Evolutionary conservation across 1,139 yeast genomes (phyloP), one percentile per base, ranked within the genome.

Genomic region (Pneumocystis murina): DNA sequence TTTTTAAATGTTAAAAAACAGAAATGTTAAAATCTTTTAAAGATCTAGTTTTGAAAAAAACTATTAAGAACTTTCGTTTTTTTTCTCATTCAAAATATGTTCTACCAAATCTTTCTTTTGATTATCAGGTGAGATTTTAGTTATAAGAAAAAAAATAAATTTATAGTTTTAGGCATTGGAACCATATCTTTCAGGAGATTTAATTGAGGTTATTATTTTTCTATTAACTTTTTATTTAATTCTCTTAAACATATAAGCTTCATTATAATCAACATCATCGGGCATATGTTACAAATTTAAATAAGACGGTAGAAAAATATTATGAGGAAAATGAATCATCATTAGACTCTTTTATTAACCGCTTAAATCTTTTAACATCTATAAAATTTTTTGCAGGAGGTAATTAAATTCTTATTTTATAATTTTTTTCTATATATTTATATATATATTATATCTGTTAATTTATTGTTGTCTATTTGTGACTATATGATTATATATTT

Each of bases 331-430:
- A 96, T 64, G 76, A 82, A 71, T 77, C 79, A 63, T 80, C 80
- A 67, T 84, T 86, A 65, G 88, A 87, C 69, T 80, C 35, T 1
- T 33, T 84, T 74, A 83, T 83, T 73, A 78, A 86, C 64, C 80
- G 87, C 71, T 85, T 84, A 71, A 78, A 78, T 65, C 80, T 89
- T 72, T 89, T 87, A 74, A 87, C 87, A 71, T 80, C 82, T 71
- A 84, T 91, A 78, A 89, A 87, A 75, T 91, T 91, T 83, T 94
- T 90, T 75, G 96, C 95, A 68, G 97, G 97, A 74, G 97, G 97
- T 33, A 43, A 20, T 12, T 48, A 4, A 28, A 10, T 12, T 17
- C 8, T 40, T 10, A 12, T 58, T 2, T 28, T 40, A 4, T 7
- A 33, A 5, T 33, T 33, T 33, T 33, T 33, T 33, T 33, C 7